phyloP scores from a whole-genome alignment of 768 basidiomycete genomes.

The Pleurotus platypus region DNA sequence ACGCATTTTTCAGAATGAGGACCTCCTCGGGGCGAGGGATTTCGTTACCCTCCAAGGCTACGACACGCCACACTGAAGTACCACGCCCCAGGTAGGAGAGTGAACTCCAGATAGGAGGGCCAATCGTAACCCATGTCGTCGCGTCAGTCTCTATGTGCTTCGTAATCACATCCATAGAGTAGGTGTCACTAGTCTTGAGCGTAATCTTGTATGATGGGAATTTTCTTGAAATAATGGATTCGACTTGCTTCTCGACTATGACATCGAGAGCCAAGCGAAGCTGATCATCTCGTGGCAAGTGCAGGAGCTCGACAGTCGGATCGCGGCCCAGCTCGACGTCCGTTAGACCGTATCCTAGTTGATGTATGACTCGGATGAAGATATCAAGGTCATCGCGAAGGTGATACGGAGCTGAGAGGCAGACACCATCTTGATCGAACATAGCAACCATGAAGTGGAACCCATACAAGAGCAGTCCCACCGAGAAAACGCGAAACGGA shows the following conservation, averaged over 20 bases:
- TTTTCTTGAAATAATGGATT: too few species aligned
- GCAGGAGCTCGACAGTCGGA: too few species aligned
- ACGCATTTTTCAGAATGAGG: conserved; percentile 14
- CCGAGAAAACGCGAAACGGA: conserved; percentile 25
- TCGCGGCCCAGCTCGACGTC: too few species aligned
- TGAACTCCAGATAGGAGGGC: conserved; percentile 16
- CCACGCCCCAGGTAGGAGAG: conserved; percentile 15
- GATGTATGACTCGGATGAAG: conserved; percentile 22
- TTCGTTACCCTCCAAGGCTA: neutral
- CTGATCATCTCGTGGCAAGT: too few species aligned
- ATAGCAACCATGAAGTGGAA: conserved; percentile 24
- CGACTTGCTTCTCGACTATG: too few species aligned
- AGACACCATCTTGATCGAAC: conserved; percentile 25
- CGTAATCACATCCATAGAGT: neutral
- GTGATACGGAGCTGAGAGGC: conserved; percentile 19
- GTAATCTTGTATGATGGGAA: too few species aligned
- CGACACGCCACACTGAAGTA: conserved; percentile 14
- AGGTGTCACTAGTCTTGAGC: neutral
- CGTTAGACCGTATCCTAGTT: conserved; percentile 14
- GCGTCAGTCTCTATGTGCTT: conserved; percentile 5
- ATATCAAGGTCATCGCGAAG: conserved; percentile 17
- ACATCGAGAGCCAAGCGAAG: too few species aligned
- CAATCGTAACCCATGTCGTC: conserved; percentile 14
- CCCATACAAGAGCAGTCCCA: conserved; percentile 25
- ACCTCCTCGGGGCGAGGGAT: conserved; percentile 1